Evolutionary conservation across 345 rosid species (phyloP).

Genomic region (Laguncularia racemosa): DNA sequence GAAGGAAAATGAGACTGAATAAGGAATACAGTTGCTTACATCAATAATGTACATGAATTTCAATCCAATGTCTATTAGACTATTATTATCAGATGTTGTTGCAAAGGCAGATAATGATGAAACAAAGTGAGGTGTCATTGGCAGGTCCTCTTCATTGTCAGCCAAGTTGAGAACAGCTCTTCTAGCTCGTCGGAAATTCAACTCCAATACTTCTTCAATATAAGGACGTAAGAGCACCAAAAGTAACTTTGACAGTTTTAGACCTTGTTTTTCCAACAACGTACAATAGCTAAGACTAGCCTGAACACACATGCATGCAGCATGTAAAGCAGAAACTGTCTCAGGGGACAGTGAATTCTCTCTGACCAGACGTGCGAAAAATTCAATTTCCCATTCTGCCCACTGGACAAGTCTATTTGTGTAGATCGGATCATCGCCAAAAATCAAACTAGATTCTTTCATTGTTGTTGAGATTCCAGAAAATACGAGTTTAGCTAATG

Average conservation of each 20-base stretch:
- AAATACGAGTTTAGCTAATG: constrained; percentile 69
- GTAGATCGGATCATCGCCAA: constrained; percentile 82
- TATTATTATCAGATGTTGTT: constrained; percentile 44
- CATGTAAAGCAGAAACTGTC: constrained; percentile 63
- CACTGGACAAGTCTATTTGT: constrained; percentile 84
- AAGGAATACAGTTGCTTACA: constrained; percentile 38
- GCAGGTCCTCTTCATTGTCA: constrained; percentile 50
- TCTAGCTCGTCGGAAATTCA: constrained; percentile 80
- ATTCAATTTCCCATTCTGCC: constrained; percentile 96
- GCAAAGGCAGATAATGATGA: constrained; percentile 55
- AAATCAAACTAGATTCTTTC: constrained; percentile 64
- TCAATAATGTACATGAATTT: constrained; percentile 71
- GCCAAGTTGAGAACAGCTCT: constrained; percentile 49
- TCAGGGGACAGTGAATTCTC: constrained; percentile 79
- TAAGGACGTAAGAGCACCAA: constrained; percentile 79
- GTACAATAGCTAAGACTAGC: constrained; percentile 72
- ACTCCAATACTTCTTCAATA: constrained; percentile 87
- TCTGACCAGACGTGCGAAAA: constrained; percentile 69
- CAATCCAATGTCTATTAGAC: constrained; percentile 67
- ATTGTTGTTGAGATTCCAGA: constrained; percentile 56
- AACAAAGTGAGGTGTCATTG: constrained; percentile 39
- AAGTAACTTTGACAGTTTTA: constrained; percentile 74
- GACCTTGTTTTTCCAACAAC: constrained; percentile 76
- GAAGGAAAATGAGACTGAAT: background rate
- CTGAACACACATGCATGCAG: constrained; percentile 69